A percentile compares a stretch with the other conserved stretches of the same genome.
Conservation (phyloP, 176 grass and related monocot genomes). For the Guadua angustifolia region DNA sequence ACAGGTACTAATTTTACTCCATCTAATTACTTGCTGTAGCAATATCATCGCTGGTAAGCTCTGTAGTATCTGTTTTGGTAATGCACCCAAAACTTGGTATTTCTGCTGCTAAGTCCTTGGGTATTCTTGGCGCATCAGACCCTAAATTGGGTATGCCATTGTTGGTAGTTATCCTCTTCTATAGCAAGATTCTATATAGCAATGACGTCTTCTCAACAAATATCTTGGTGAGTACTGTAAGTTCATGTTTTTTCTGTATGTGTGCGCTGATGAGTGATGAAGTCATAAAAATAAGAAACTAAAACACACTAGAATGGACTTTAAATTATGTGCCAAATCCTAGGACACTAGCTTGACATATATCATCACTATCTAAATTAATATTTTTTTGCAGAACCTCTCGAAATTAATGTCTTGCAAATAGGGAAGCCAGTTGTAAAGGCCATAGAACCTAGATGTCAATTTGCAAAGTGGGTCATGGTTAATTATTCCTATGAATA, state of each 20-base stretch:
- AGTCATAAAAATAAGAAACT: slow-evolving; percentile 19
- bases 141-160: slow-evolving; percentile 75
- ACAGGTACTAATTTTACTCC: slow-evolving; percentile 30
- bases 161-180: slow-evolving; percentile 72
- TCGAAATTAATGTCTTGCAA: slow-evolving; percentile 37
- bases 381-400: neutral
- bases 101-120: slow-evolving; percentile 82
- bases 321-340: slow-evolving; percentile 22
- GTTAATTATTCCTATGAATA: slow-evolving; percentile 28
- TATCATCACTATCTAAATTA: slow-evolving; percentile 31
- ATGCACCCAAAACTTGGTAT: slow-evolving; percentile 68
- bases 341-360: slow-evolving; percentile 23
- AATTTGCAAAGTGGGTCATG: neutral
- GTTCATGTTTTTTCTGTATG: slow-evolving; percentile 41
- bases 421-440: slow-evolving; percentile 24
- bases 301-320: neutral
- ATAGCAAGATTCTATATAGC: slow-evolving; percentile 71
- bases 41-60: slow-evolving; percentile 69
- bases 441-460: neutral
- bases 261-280: slow-evolving; percentile 19
- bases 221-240: slow-evolving; percentile 65
- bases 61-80: slow-evolving; percentile 65
- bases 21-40: slow-evolving; percentile 62
- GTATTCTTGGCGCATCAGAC: slow-evolving; percentile 65
- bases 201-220: slow-evolving; percentile 47